Percentiles rank a stretch among this genome's conserved stretches.
Evolutionary conservation across 129 eudicot species (phyloP).

Genomic region (Arctium lappa): DNA sequence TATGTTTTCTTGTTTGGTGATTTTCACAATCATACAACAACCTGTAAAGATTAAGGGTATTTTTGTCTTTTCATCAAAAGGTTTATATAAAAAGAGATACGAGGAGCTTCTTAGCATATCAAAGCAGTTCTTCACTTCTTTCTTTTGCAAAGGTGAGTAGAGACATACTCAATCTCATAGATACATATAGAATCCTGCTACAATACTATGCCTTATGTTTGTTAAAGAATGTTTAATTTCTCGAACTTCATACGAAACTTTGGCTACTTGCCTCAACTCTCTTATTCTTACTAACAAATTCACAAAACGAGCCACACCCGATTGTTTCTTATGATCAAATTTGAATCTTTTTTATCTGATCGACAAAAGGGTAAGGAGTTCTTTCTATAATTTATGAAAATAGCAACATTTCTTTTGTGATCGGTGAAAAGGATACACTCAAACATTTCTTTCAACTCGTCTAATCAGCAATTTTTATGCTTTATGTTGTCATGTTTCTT

Average conservation of each 20-base stretch:
- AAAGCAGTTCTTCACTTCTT: slow-evolving; percentile 15
- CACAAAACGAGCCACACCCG: background rate
- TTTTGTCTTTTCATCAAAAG: slow-evolving; percentile 19
- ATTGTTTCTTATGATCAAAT: background rate
- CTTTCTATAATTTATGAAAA: background rate
- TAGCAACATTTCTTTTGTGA: background rate
- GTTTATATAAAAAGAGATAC: slow-evolving; percentile 16
- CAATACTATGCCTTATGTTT: background rate
- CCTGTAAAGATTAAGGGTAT: slow-evolving; percentile 17
- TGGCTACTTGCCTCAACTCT: background rate
- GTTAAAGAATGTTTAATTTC: slow-evolving; percentile 1
- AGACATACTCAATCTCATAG: background rate
- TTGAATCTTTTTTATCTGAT: background rate
- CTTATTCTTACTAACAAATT: background rate
- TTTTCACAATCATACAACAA: slow-evolving; percentile 13
- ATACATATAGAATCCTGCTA: background rate
- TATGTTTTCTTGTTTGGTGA: slow-evolving; percentile 10
- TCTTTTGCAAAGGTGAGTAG: slow-evolving; percentile 20
- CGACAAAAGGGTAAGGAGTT: background rate
- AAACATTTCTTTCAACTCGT: background rate
- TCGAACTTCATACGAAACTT: background rate
- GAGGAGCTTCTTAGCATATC: slow-evolving; percentile 3
- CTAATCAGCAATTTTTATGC: background rate
- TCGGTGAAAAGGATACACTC: background rate
- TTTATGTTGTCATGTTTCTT: background rate